Base-by-base conservation (phyloP, 176 grass and related monocot species). In the Cocos nucifera region DNA sequence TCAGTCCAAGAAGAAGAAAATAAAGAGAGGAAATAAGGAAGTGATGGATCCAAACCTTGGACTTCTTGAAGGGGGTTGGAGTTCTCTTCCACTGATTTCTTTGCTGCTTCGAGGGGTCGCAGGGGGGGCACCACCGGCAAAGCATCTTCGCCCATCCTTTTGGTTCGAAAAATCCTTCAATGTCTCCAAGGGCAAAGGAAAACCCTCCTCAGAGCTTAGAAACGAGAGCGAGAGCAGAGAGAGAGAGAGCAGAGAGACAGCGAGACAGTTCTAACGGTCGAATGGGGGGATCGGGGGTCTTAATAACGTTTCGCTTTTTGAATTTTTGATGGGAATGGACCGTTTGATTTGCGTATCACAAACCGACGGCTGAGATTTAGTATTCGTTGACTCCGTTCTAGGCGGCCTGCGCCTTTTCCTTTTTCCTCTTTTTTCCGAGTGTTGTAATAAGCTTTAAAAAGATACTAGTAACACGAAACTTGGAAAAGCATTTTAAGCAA, bases 301-400 rank as follows among this genome's bases (percentile, higher is more conserved):
- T 66, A 44, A 54, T 5, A 18, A 21, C 27, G 72, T 65, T 68
- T 53, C 59, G 21, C 59, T 59, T 66, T 75, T 76, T 76, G 73
- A 76, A 76, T 68, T 68, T 44, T 44, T 12, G 10, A 44, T 12
- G 0, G 35, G 10, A 44, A 44, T 12, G 10, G 35, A 44, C 35
- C 35, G 35, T 44, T 44, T 9, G 35, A 44, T 44, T 44, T 12
- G 35, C 10, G 9, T 2, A 10, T 12, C 35, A 2, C 35, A 44
- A 23, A 10, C 35, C 35, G 35, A 44, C 35, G 9, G 35, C 35
- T 44, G 35, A 12, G 35, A 44, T 44, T 44, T 12, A 10, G 35
- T 44, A 44, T 44, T 3, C 35, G 35, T 44, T 12, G 35, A 44
- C 12, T 44, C 10, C 8, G 1, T 12, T 44, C 0, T 0, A 44